Evolutionary conservation across 192 early-diverging fungal species (phyloP), one percentile per base, ranked within the genome.

Genomic region (Coemansia sp.): DNA sequence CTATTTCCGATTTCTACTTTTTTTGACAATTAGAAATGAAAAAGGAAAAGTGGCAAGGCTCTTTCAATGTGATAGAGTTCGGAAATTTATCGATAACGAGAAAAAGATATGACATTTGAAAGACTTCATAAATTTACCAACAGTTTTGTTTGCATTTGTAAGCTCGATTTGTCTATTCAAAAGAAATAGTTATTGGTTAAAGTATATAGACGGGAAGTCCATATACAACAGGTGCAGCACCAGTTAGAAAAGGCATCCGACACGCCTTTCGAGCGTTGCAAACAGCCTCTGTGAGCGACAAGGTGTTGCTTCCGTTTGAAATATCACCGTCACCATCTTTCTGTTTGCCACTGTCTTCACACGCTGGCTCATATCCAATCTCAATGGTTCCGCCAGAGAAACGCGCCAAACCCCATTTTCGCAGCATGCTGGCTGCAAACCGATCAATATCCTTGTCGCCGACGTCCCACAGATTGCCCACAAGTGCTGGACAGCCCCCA

Each of bases 391-490:
- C 65, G 0, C 62, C 21, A n/a, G 75, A 70, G 51, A 43, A 41
- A 8, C 52, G 66, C 5, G 83, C 64, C 22, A 97, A 62, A 5
- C 91, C 92, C 93, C 95, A 96, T 6, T 73, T 61, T 3, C 72
- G 68, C 66, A 99, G 82, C 77, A 95, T 48, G 0, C 77, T 69
- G 22, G 87, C 86, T 3, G 90, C 90, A 65, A 96, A 95, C 12
- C 90, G 86, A 73, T 99, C 98, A 67, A 99, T 92, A 71, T 97
- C 95, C 66, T 88, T 85, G 74, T 99, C 98, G 3, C 96, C 98
- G 8, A 99, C 95, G 76, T 99, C 98, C 98, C 98, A 99, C 22
- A 99, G 80, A 61, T 97, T 99, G 19, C 91, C 94, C 4, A 96
- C 90, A 1, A 99, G 69, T 1, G 94, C 85, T 6, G 92, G 93